phyloP scores from a whole-genome alignment of 2,329 filamentous ascomycete genomes.

The Whalleya microplaca region DNA sequence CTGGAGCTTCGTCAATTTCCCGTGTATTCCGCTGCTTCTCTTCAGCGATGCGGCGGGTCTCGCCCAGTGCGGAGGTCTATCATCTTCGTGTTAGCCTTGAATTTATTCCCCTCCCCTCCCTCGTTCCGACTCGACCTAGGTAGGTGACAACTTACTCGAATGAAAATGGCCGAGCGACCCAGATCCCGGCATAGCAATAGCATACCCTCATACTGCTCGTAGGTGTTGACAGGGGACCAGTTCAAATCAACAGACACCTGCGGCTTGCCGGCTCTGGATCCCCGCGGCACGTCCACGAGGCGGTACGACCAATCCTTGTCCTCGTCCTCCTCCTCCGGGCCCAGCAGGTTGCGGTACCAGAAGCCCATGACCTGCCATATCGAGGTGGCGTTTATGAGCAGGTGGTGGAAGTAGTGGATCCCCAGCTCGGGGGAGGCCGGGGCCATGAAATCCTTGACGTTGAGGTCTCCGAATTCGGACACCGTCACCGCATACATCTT shows the following conservation, averaged over 20 bases:
- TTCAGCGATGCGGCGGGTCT: not conserved
- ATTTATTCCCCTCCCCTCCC: not conserved
- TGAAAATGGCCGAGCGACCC: conserved; percentile 6
- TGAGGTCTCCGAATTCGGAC: not conserved
- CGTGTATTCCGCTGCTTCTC: not conserved
- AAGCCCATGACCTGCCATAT: conserved; percentile 3
- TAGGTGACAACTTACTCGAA: conserved; percentile 13
- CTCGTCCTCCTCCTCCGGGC: not conserved
- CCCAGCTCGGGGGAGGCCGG: not conserved
- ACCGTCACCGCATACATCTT: conserved; percentile 8
- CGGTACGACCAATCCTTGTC: conserved; percentile 12
- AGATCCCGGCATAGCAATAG: conserved; percentile 1
- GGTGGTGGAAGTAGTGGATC: not conserved
- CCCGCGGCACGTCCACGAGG: conserved; percentile 2
- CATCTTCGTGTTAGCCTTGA: not conserved
- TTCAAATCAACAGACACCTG: not conserved
- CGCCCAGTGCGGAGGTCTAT: conserved; percentile 13
- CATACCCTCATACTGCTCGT: conserved; percentile 17
- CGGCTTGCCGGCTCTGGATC: not conserved
- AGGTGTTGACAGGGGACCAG: conserved; percentile 7
- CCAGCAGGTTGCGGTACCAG: not conserved
- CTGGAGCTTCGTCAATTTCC: too few relatives aligned
- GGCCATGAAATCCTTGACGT: conserved; percentile 3
- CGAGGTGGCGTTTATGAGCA: conserved; percentile 8
- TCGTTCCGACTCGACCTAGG: not conserved